Evolutionary conservation across 2,329 filamentous ascomycete genomes (phyloP), one percentile per base, ranked within the genome.

Genomic region (Beauveria sp.): DNA sequence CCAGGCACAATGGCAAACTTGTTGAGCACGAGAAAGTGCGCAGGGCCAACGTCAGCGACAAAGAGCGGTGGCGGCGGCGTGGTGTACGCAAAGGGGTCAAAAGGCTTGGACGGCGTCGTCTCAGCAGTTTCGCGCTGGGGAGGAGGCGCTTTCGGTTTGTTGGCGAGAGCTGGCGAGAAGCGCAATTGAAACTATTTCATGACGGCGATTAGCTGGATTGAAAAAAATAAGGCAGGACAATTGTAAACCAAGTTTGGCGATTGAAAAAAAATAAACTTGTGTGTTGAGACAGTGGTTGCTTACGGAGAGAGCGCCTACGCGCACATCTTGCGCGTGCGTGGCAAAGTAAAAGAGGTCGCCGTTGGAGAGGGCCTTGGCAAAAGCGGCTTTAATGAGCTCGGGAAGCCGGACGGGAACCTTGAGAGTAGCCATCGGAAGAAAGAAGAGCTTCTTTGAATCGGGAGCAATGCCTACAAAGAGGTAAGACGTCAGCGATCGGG

Each of bases 1-100:
- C 86, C 80, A 0, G 83, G 81, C 40, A 89, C 86, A 54, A 91
- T 75, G 54, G 88, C 87, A 67, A 88, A 91, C 72, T 91, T 91
- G 77, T 91, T 91, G 46, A 91, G 76, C 1, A 91, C 83, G 48
- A 91, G 78, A 63, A 81, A 79, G 71, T 91, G 88, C 9, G 76
- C 72, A 0, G 83, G 76, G 1, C 76, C 76, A 8, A 89, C 68
- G 28, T 73, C 71, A 18, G 80, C 72, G 49, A 86, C 73, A 43
- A 87, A 76, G 61, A 88, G 80, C 10, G 83, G 75, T 5, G 79
- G 76, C 3, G 76, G 68, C 0, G 80, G 72, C 9, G 49, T 12
- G 0, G 87, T 87, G 63, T 84, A 77, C 40, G 82, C 84, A 71
- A 91, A 91, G 4, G 87, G 87, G 70, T 91, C 83, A 67, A 82